Base-by-base conservation (phyloP, 2,329 filamentous ascomycete genomes). In the Trichophyton mentagrophytes region DNA sequence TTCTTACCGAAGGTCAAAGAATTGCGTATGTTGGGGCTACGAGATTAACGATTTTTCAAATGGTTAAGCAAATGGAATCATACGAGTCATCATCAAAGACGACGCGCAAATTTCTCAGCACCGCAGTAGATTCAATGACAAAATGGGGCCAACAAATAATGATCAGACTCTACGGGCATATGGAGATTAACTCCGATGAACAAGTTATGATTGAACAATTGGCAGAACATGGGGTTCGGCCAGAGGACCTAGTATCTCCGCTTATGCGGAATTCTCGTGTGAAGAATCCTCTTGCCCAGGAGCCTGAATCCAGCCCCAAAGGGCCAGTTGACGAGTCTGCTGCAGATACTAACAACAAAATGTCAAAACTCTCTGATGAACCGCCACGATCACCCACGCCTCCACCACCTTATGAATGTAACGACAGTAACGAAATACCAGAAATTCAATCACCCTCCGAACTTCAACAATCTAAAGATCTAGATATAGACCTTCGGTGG, bases 101-200 rank as follows among this genome's bases (percentile, higher is more conserved):
- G 47, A 81, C 83, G 1, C 93, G 87, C 73, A 96, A 92, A 72
- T 78, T 85, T 49, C 72, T 90, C 9, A 80, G 82, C 33, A 76
- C 86, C 63, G 83, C 88, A 0, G 77, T 85, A 9, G 93, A 96
- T 72, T 83, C 85, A 40, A 86, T 89, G 77, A 87, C 87, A 73
- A 96, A 96, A 88, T 99, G 92, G 92, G 85, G 88, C 61, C 93
- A 99, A 72, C 95, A 95, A 77, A 95, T 96, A 82, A 99, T 99
- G 91, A 85, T 96, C 63, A 85, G 92, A 25, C 73, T 99, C 11
- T 99, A 97, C 72, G 79, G 84, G 11, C 93, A 99, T 74, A 99
- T 99, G 93, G 93, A 99, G 63, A 95, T 99, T 68, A 90, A 86
- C 69, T 79, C 86, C 38, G 73, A 74, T 62, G 93, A 99, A 74